phyloP scores from a whole-genome alignment of 495 filamentous ascomycete species.

The Hypoxylon trugodes region DNA sequence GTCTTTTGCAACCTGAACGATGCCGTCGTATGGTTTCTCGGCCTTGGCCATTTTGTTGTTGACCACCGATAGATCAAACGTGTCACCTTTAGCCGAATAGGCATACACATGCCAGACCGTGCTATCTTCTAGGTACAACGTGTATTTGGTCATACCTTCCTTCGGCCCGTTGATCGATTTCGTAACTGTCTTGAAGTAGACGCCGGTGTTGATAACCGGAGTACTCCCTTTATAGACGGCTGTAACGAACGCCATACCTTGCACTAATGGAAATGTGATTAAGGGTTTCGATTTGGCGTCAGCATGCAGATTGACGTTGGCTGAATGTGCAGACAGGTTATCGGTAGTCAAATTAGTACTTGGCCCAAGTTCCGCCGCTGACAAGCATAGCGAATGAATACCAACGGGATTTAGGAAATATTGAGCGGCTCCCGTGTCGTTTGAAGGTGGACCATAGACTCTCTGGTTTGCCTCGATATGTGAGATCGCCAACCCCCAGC shows the following conservation, averaged over 20 bases:
- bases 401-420: conserved; percentile 87
- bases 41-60: conserved; percentile 55
- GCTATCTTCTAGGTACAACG: conserved; percentile 72
- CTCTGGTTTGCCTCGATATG: conserved; percentile 73
- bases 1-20: conserved; percentile 82
- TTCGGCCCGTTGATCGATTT: conserved; percentile 64
- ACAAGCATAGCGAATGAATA: conserved; percentile 80
- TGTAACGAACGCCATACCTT: conserved; percentile 90
- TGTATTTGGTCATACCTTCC: conserved; percentile 79
- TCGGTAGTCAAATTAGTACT: conserved; percentile 70
- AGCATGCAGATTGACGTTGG: conserved; percentile 70
- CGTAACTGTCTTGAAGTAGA: conserved; percentile 75
- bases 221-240: conserved; percentile 74
- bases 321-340: conserved; percentile 72
- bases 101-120: conserved; percentile 84
- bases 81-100: conserved; percentile 58
- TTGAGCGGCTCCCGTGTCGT: conserved; percentile 62
- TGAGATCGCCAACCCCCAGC: conserved; percentile 79
- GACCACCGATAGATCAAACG: conserved; percentile 55
- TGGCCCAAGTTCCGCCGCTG: conserved; percentile 73
- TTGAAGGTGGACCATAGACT: conserved; percentile 63
- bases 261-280: conserved; percentile 83
- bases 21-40: conserved; percentile 65
- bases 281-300: conserved; percentile 58
- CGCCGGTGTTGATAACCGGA: conserved; percentile 75